Conservation (phyloP, 73 alveolate species). For the Symbiodinium natans region DNA sequence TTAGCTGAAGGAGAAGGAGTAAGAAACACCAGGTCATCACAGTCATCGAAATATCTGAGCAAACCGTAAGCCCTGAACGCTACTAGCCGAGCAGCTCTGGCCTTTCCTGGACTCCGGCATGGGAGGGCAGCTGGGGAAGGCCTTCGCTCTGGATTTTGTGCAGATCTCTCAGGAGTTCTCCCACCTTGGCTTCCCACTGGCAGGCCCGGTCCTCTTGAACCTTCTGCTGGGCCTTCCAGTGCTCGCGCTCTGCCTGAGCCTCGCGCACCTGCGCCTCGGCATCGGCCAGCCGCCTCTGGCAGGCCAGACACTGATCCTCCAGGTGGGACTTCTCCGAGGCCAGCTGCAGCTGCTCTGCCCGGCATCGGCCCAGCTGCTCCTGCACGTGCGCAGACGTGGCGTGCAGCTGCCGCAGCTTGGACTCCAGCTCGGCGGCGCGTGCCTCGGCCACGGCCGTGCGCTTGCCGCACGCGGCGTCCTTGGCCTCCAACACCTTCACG, state of each 20-base stretch:
- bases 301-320: not conserved
- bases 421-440: not conserved
- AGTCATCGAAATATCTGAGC: too few relatives aligned
- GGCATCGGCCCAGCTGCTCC: not conserved
- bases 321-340: not conserved
- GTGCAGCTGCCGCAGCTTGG: not conserved
- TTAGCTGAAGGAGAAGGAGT: too few relatives aligned
- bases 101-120: not conserved
- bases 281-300: constrained; percentile 11
- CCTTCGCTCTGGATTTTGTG: not conserved
- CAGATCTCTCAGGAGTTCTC: not conserved
- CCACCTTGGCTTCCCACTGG: constrained; percentile 22
- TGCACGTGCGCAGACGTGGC: not conserved
- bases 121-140: not conserved
- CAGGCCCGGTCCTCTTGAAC: not conserved
- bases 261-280: constrained; percentile 18
- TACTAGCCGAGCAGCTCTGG: not conserved
- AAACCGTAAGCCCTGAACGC: not conserved
- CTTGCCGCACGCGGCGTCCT: not conserved
- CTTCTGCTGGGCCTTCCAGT: constrained; percentile 23
- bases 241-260: not conserved
- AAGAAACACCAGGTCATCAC: too few relatives aligned
- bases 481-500: not conserved
- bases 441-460: not conserved
- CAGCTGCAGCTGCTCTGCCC: not conserved